These are phyloP conservation scores for Colletotrichum karsti DNA, from an alignment of 2,329 filamentous ascomycete genomes.

Conservation along the genomic window DNA sequence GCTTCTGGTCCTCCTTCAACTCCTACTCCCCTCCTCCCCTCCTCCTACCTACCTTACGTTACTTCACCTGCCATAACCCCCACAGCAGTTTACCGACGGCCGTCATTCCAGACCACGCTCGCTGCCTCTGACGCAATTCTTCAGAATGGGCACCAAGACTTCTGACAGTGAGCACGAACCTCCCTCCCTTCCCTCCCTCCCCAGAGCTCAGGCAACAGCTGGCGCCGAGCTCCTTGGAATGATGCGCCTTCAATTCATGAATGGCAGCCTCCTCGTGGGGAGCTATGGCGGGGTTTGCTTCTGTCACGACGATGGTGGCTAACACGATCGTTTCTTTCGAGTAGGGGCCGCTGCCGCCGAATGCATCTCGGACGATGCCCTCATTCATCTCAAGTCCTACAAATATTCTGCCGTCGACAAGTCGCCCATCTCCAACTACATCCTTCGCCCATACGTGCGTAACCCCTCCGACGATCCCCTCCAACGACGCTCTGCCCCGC, in stretches of 20 bases:
- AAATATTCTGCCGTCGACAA: constrained; percentile 98
- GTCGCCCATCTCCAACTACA: constrained; percentile 91
- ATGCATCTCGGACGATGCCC: constrained; percentile 87
- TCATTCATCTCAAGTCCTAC: constrained; percentile 92
- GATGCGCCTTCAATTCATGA: background rate
- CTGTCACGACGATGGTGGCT: background rate
- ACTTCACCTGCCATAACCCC: background rate
- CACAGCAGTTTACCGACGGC: background rate
- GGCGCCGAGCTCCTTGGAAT: background rate
- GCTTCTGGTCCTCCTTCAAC: background rate
- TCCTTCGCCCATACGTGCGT: constrained; percentile 93
- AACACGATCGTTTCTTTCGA: background rate
- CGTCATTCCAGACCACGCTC: constrained; percentile 7
- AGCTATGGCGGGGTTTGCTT: background rate
- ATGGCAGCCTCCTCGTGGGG: background rate
- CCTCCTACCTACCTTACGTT: background rate
- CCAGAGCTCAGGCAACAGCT: background rate
- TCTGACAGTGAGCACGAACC: constrained; percentile 21
- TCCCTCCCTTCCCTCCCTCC: background rate
- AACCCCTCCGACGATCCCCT: constrained; percentile 22
- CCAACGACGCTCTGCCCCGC: constrained; percentile 19
- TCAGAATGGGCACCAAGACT: constrained; percentile 19
- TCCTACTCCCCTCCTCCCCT: background rate
- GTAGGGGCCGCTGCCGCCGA: constrained; percentile 66
- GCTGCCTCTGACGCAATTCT: constrained; percentile 20